Percentiles rank a stretch among this genome's conserved stretches.
These are phyloP conservation scores for Sungouiozyma intestinalis DNA, from an alignment of 805 yeast species.

Conservation along the genomic window DNA sequence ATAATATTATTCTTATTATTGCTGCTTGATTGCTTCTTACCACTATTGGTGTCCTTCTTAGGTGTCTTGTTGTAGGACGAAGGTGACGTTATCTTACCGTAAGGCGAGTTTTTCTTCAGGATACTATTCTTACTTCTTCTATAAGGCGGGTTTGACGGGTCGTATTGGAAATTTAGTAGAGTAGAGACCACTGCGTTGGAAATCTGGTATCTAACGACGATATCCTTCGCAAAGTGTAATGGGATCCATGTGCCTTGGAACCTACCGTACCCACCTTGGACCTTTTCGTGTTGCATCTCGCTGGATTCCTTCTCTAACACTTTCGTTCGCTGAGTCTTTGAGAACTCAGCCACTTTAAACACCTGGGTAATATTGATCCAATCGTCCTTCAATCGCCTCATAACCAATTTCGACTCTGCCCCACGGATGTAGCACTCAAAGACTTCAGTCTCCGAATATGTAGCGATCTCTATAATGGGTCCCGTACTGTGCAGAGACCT, in stretches of 20 bases:
- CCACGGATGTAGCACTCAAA: conserved; percentile 57
- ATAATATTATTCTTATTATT: conserved; percentile 5
- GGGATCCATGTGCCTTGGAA: conserved; percentile 88
- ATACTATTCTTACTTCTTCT: conserved; percentile 31
- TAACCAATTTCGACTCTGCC: conserved; percentile 30
- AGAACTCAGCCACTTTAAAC: conserved; percentile 64
- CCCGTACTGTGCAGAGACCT: neutral
- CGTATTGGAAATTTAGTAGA: conserved; percentile 45
- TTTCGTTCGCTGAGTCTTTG: conserved; percentile 70
- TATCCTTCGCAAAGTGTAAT: conserved; percentile 47
- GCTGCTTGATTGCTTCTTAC: conserved; percentile 4
- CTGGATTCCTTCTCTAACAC: conserved; percentile 68
- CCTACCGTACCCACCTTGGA: conserved; percentile 79
- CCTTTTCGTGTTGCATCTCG: conserved; percentile 59
- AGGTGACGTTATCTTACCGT: conserved; percentile 25
- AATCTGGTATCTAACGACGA: conserved; percentile 44
- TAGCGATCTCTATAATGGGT: conserved; percentile 31
- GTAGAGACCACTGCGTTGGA: conserved; percentile 38
- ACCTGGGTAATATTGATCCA: conserved; percentile 91
- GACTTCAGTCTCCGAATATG: conserved; percentile 43
- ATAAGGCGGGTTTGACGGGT: conserved; percentile 35
- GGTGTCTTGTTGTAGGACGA: conserved; percentile 29
- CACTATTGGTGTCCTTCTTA: conserved; percentile 11
- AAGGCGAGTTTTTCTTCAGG: conserved; percentile 24
- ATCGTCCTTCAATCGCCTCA: conserved; percentile 84